Base-by-base conservation (phyloP, 2,329 filamentous ascomycete genomes). In the Nothopassalora personata region DNA sequence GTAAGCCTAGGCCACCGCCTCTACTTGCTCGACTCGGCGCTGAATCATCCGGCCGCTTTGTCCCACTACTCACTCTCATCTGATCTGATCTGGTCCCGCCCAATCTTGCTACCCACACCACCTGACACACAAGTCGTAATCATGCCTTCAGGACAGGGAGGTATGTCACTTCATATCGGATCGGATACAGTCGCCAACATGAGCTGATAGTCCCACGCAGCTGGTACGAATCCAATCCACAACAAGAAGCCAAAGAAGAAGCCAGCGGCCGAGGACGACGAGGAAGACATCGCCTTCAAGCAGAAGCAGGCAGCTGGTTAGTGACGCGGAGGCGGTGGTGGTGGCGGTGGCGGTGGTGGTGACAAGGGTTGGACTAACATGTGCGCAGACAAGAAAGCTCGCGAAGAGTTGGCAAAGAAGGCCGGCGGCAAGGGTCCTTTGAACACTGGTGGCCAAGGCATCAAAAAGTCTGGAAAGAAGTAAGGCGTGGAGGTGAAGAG, bases 391-490 rank as follows among this genome's bases (percentile, higher is more conserved):
- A 80, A 80, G 75, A 94, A 96, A 79, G 77, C 90, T 27, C 65
- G 69, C 89, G 90, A 92, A 68, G 88, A 90, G 72, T 91, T 92
- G 81, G 89, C 88, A 49, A 88, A 86, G 77, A 93, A 95, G 79
- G 77, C 89, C 49, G 87, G 88, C 70, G 89, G 89, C 76, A 96
- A 95, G 80, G 93, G 93, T 3, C 92, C 93, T 39, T 74, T 97
- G 73, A 92, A 91, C 79, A 88, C 86, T 33, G 91, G 91, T 34
- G 76, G 82, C 52, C 90, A 95, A 78, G 91, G 91, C 63, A 96
- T 97, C 81, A 97, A 97, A 87, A 97, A 96, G 85, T 94, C 89
- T 63, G 92, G 91, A 77, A 96, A 97, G 89, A 96, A 97, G 87
- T 96, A 83, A 23, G 66, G 56, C 36, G 45, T 31, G 15, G 27